phyloP scores from a whole-genome alignment of 139 green algal genomes.

The Auxenochlorella pyrenoidosa region DNA sequence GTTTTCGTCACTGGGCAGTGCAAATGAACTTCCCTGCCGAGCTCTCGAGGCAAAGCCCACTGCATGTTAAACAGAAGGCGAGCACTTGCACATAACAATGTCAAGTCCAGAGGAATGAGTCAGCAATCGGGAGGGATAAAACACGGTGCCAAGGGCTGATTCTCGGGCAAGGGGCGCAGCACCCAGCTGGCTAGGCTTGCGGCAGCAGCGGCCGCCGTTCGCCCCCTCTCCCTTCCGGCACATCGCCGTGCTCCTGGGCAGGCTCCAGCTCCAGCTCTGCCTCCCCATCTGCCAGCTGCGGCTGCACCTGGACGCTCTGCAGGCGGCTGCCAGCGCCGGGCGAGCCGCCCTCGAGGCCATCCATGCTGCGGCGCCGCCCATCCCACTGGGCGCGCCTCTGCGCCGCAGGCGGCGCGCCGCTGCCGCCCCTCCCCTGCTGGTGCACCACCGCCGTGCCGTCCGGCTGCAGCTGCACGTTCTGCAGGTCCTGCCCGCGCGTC shows the following conservation, averaged over 20 bases:
- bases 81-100: no score
- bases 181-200: no score
- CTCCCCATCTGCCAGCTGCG: not conserved
- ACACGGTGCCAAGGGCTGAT: no score
- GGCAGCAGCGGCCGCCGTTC: conserved; percentile 1
- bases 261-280: conserved; percentile 8
- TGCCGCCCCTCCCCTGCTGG: no score
- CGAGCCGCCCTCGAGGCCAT: not conserved
- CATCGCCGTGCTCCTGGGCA: not conserved
- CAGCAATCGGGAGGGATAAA: no score
- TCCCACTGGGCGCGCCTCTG: no score
- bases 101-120: no score
- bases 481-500: conserved; percentile 46
- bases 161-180: no score
- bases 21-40: not conserved
- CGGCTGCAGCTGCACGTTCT: not conserved
- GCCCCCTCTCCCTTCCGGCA: not conserved
- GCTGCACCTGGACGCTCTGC: not conserved
- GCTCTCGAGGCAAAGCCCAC: no score
- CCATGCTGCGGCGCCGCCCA: not conserved
- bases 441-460: not conserved
- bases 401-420: no score
- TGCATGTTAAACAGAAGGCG: no score
- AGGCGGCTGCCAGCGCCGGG: not conserved
- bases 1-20: not conserved